A percentile compares a stretch with the other conserved stretches of the same genome.
phyloP scores from a whole-genome alignment of 108 stramenopile species.

The Skeletonema tropicum region DNA sequence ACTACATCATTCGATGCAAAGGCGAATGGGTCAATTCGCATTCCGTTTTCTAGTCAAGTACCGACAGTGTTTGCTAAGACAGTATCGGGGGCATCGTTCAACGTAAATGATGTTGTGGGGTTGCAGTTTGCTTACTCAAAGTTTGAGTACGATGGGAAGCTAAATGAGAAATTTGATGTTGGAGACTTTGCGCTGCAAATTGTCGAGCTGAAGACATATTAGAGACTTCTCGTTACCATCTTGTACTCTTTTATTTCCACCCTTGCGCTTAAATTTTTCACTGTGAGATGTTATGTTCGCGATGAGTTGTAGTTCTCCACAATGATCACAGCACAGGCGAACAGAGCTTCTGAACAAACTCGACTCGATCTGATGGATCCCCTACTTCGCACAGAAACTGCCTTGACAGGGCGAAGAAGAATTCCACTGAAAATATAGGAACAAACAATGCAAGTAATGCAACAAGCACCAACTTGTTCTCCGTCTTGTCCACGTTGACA shows the following conservation, averaged over 20 bases:
- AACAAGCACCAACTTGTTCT: conserved; percentile 55
- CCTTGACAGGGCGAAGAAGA: conserved; percentile 75
- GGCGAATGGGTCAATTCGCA: conserved; percentile 18
- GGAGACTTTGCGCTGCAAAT: conserved; percentile 66
- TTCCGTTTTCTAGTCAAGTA: conserved; percentile 67
- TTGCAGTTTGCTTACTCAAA: conserved; percentile 83
- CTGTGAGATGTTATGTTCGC: neutral
- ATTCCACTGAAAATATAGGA: conserved; percentile 80
- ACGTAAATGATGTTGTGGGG: conserved; percentile 53
- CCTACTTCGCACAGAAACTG: conserved; percentile 65
- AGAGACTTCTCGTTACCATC: neutral
- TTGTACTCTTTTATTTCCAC: neutral
- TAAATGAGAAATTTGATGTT: conserved; percentile 62
- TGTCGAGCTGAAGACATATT: conserved; percentile 61
- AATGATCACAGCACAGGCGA: conserved; percentile 7
- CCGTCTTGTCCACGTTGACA: conserved; percentile 19
- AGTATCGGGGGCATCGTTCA: conserved; percentile 48
- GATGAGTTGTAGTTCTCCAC: neutral
- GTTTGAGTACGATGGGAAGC: conserved; percentile 77
- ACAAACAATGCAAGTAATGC: conserved; percentile 65
- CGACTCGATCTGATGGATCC: conserved; percentile 3
- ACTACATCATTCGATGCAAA: conserved; percentile 60
- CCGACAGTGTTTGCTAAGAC: conserved; percentile 77
- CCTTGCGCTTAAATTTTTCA: neutral
- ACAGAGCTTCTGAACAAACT: conserved; percentile 18